Base-by-base conservation (phyloP, 2,329 filamentous ascomycete genomes). In the Sclerotinia nivalis region DNA sequence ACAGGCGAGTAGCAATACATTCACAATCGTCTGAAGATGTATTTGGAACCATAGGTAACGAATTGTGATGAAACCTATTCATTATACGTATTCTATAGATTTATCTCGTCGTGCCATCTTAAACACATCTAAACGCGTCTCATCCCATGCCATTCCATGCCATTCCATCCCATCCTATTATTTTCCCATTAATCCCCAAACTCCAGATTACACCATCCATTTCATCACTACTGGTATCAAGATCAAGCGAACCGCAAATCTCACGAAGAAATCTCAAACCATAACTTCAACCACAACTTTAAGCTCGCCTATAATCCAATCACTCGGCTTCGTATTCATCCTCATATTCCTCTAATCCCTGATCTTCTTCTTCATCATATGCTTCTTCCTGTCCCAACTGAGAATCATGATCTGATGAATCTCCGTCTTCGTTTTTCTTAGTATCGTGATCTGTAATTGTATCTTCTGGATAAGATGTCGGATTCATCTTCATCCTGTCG, bases 351-450 rank as follows among this genome's bases (percentile, higher is more conserved):
- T 64, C 59, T 9, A 64, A 28, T 8, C 49, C 66, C 20, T 68
- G 56, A 64, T 76, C 75, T 59, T 73, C 74, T 55, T 77, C 76
- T 37, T 77, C 75, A 56, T 77, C 75, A 69, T 73, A 77, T 18
- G 75, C 74, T 68, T 77, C 76, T 9, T 71, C 66, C 15, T 76
- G 73, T 2, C 73, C 74, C 8, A 76, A 40, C 31, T 72, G 70
- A 0, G 74, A 76, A n/a, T 71, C 45, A 9, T 9, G 65, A 31
- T 71, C 69, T 7, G 76, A 74, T 20, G 72, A 72, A n/a, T 58
- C 45, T 4, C 31, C 60, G 13, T 49, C 45, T 54, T 43, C 61
- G 18, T 20, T 10, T 25, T 25, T 25, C 28, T n/a, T 20, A 3
- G 40, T 52, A n/a, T 15, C 31, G 7, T 47, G 18, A n/a, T 64